Conservation (phyloP, 768 basidiomycete species). For the Hygrophoropsis aurantiaca region DNA sequence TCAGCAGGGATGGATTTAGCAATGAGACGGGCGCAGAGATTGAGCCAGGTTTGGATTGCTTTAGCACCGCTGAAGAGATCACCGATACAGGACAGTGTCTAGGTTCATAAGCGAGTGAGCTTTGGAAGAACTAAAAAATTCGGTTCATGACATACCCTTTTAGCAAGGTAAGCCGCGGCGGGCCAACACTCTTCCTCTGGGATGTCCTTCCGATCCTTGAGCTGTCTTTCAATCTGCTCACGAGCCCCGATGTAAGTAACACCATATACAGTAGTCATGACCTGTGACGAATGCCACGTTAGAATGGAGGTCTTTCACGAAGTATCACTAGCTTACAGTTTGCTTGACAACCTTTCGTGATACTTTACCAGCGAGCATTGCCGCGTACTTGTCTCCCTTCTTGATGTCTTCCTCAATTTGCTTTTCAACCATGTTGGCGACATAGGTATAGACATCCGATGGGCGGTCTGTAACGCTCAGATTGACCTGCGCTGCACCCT, state of each 20-base stretch:
- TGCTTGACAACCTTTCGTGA: conserved; percentile 96
- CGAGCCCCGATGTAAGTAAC: conserved; percentile 95
- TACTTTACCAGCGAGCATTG: conserved; percentile 71
- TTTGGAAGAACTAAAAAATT: neutral
- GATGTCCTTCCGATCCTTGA: conserved; percentile 74
- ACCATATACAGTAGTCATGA: conserved; percentile 99
- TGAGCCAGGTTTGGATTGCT: conserved; percentile 90
- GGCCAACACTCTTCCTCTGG: conserved; percentile 71
- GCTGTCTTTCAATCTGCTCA: conserved; percentile 90
- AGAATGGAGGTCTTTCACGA: neutral
- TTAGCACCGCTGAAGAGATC: conserved; percentile 93
- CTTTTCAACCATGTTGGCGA: conserved; percentile 82
- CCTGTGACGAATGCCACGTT: conserved; percentile 37
- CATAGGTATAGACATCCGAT: conserved; percentile 92
- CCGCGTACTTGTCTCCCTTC: conserved; percentile 52
- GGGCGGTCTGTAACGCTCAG: conserved; percentile 80
- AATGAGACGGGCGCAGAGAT: conserved; percentile 77
- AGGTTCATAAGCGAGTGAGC: conserved; percentile 2
- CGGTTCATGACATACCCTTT: conserved; percentile 44
- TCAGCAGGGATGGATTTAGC: conserved; percentile 81
- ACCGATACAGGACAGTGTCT: conserved; percentile 81
- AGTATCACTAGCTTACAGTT: conserved; percentile 76
- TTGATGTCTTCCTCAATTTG: conserved; percentile 56
- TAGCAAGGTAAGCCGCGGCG: conserved; percentile 78
- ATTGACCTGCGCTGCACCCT: conserved; percentile 92